These are phyloP conservation scores for Entomortierella beljakovae DNA, from an alignment of 192 early-diverging fungal genomes.

Conservation along the genomic window DNA sequence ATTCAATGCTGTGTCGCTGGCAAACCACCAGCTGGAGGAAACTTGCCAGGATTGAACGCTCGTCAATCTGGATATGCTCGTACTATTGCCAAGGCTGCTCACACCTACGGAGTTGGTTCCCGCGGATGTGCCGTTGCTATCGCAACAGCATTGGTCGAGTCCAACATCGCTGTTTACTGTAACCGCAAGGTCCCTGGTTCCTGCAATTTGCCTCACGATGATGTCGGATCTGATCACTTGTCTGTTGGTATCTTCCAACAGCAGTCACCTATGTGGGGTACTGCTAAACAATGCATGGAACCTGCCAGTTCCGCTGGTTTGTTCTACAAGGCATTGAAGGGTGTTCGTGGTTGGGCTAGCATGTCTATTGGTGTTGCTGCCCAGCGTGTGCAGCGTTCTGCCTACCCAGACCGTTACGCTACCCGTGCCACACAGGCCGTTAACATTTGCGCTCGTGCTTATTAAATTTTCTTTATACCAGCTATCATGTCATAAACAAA, in stretches of 20 bases:
- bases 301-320: constrained; percentile 4
- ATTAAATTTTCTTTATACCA: neutral
- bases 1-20: neutral
- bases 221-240: constrained; percentile 12
- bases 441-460: neutral
- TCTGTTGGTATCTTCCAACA: constrained; percentile 18
- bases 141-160: constrained; percentile 12
- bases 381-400: constrained; percentile 9
- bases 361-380: constrained; percentile 9
- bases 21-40: neutral
- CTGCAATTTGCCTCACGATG: constrained; percentile 11
- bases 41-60: constrained; percentile 9
- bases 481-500: neutral
- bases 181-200: constrained; percentile 6
- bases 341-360: constrained; percentile 5
- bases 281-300: constrained; percentile 7
- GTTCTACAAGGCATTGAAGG: constrained; percentile 8
- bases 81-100: neutral
- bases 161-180: constrained; percentile 4
- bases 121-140: constrained; percentile 11
- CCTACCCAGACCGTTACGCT: constrained; percentile 4
- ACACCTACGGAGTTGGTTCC: constrained; percentile 2
- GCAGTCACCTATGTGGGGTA: constrained; percentile 12
- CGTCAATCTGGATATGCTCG: constrained; percentile 12
- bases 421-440: constrained; percentile 1